Percentiles rank a stretch among this genome's conserved stretches.
These are phyloP conservation scores for Vanrija pseudolonga DNA, from an alignment of 1,284 basidiomycete genomes.

Conservation along the genomic window DNA sequence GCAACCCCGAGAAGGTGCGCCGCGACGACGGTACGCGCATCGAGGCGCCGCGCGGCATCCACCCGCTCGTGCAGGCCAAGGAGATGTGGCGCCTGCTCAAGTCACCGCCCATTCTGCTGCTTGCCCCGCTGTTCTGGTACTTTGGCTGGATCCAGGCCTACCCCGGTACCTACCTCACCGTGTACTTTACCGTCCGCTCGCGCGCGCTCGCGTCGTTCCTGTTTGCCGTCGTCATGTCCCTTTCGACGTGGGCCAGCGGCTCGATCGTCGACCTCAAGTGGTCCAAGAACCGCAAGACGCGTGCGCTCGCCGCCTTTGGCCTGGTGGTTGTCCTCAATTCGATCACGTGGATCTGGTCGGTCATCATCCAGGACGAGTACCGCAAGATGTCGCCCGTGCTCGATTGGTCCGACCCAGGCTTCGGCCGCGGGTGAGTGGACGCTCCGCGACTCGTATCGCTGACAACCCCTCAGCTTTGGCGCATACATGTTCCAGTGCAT, in stretches of 20 bases:
- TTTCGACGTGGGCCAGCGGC: slow-evolving; percentile 7
- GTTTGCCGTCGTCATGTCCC: slow-evolving; percentile 1
- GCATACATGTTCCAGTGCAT: slow-evolving; percentile 13
- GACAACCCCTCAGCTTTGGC: neutral
- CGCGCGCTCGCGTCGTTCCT: slow-evolving; percentile 26
- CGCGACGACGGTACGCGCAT: slow-evolving; percentile 30
- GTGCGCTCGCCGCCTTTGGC: slow-evolving; percentile 3
- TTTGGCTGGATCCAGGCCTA: slow-evolving; percentile 18
- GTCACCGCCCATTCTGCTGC: slow-evolving; percentile 15
- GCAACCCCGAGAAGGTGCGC: slow-evolving; percentile 28
- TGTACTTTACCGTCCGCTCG: slow-evolving; percentile 31
- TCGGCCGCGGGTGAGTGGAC: slow-evolving; percentile 4
- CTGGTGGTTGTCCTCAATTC: neutral
- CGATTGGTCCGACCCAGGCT: slow-evolving; percentile 7
- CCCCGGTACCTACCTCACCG: slow-evolving; percentile 31
- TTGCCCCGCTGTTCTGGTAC: slow-evolving; percentile 24
- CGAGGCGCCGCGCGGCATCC: slow-evolving; percentile 12
- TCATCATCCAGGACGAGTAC: slow-evolving; percentile 12
- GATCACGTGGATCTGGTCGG: slow-evolving; percentile 11
- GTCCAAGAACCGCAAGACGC: neutral
- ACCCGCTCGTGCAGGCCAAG: slow-evolving; percentile 18
- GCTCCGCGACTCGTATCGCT: too few relatives aligned
- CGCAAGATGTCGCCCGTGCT: slow-evolving; percentile 4
- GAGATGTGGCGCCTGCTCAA: slow-evolving; percentile 11
- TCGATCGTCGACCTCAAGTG: slow-evolving; percentile 8